These are phyloP conservation scores for Madurella mycetomatis DNA, from an alignment of 2,329 filamentous ascomycete genomes.

Conservation along the genomic window DNA sequence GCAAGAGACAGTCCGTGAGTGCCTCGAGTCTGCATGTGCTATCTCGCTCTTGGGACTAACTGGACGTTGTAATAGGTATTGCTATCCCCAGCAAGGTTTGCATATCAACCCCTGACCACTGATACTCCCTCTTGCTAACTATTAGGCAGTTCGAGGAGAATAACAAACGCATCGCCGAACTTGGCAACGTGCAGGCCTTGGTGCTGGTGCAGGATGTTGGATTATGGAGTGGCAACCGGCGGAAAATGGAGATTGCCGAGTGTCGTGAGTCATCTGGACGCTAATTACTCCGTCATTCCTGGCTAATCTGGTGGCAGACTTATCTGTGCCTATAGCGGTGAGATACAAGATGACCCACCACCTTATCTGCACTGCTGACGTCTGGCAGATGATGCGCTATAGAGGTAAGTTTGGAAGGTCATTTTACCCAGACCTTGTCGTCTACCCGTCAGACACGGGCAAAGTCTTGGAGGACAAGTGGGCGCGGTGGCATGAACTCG, in stretches of 20 bases:
- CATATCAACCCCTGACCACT: not conserved
- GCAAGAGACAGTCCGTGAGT: slow-evolving; percentile 47
- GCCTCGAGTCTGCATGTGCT: not conserved
- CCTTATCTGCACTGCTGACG: slow-evolving; percentile 18
- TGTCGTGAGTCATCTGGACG: slow-evolving; percentile 37
- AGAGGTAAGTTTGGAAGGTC: slow-evolving; percentile 56
- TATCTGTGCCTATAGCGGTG: slow-evolving; percentile 27
- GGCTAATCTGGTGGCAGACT: slow-evolving; percentile 20
- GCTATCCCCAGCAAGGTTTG: slow-evolving; percentile 31
- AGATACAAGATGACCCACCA: not conserved
- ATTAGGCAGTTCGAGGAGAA: slow-evolving; percentile 44
- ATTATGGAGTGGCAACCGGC: slow-evolving; percentile 51
- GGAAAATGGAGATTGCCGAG: slow-evolving; percentile 55
- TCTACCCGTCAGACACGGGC: slow-evolving; percentile 52
- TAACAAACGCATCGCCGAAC: slow-evolving; percentile 42
- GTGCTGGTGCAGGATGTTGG: slow-evolving; percentile 47
- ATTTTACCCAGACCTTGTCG: slow-evolving; percentile 47
- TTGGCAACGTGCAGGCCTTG: slow-evolving; percentile 47
- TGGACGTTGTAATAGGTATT: slow-evolving; percentile 26
- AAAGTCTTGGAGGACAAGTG: slow-evolving; percentile 59
- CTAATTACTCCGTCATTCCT: not conserved
- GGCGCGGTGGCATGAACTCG: slow-evolving; percentile 58
- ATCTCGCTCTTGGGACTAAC: slow-evolving; percentile 8
- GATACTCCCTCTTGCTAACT: not conserved
- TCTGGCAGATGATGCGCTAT: slow-evolving; percentile 46